Base-by-base conservation (phyloP, 2,329 filamentous ascomycete genomes). In the Ambrosiella xylebori region DNA sequence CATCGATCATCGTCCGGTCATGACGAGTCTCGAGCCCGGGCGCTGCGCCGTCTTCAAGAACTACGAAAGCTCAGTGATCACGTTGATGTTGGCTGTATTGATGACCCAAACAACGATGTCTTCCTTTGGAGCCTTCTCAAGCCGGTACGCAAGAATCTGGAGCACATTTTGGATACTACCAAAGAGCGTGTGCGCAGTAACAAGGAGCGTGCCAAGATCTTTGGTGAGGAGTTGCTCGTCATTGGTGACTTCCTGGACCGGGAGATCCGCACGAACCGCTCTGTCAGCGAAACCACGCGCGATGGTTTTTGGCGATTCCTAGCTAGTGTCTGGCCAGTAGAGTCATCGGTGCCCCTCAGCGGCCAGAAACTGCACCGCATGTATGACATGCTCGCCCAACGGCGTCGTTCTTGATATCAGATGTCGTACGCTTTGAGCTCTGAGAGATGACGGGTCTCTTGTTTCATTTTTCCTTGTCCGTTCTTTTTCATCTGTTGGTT, bases 231-330 rank as follows among this genome's bases (percentile, higher is more conserved):
- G 64, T 69, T 85, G 41, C 71, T 82, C 47, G 74, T 74, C 3
- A 81, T 85, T 66, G 82, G 82, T 57, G 76, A 78, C 58, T 83
- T 82, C 64, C 77, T 84, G 61, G 75, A 78, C 54, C 70, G 70
- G 61, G 68, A 68, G 59, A 63, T 72, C 37, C 68, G 74, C 39
- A 72, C 71, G 56, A 72, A 73, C 17, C 53, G 49, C 37, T 65
- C 67, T 54, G 68, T 69, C 9, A 68, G 71, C 40, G 68, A 70
- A 52, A 68, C 69, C 61, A 65, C 77, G 45, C 74, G 76, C 63
- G 72, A 73, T 54, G 73, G 74, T 55, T 71, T 78, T 58, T 79
- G 76, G 72, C 70, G 74, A 52, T 74, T 74, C 61, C 61, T 74
- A 61, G 72, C 72, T 56, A 71, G 68, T 12, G 65, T 74, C 27